Evolutionary conservation across 805 yeast genomes (phyloP).

Genomic region (Candida vartiovaarae): DNA sequence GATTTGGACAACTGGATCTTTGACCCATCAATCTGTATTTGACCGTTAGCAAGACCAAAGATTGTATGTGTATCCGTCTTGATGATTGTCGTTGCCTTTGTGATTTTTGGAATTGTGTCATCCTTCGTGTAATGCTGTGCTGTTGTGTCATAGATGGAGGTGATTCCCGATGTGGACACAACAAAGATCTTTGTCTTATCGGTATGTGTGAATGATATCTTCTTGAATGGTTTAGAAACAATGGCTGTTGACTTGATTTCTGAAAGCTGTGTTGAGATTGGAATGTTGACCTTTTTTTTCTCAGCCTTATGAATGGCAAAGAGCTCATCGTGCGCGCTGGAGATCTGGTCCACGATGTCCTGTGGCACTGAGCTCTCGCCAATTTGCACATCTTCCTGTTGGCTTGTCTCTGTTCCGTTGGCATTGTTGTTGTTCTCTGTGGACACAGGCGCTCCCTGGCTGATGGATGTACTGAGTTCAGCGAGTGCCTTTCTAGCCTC

Average conservation of each 20-base stretch:
- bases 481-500: conserved; percentile 62
- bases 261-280: conserved; percentile 7
- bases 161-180: conserved; percentile 15
- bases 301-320: conserved; percentile 16
- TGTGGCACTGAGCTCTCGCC: conserved; percentile 7
- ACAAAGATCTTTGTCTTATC: conserved; percentile 4
- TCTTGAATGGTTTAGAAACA: conserved; percentile 15
- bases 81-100: conserved; percentile 9
- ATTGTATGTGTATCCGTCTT: conserved; percentile 4
- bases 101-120: conserved; percentile 7
- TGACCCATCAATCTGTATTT: conserved; percentile 7
- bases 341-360: conserved; percentile 4
- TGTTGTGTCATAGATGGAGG: conserved; percentile 7
- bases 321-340: conserved; percentile 12
- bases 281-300: conserved; percentile 18
- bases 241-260: neutral
- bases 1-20: conserved; percentile 3
- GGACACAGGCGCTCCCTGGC: conserved; percentile 12
- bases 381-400: conserved; percentile 1
- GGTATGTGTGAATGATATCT: conserved; percentile 1
- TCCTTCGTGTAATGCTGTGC: conserved; percentile 8
- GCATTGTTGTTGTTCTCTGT: neutral
- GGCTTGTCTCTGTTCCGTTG: neutral
- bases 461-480: conserved; percentile 40
- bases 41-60: conserved; percentile 14